Percentiles rank a stretch among this genome's conserved stretches.
Evolutionary conservation across 1,284 basidiomycete genomes (phyloP).

Genomic region (Volvariella surrecta): DNA sequence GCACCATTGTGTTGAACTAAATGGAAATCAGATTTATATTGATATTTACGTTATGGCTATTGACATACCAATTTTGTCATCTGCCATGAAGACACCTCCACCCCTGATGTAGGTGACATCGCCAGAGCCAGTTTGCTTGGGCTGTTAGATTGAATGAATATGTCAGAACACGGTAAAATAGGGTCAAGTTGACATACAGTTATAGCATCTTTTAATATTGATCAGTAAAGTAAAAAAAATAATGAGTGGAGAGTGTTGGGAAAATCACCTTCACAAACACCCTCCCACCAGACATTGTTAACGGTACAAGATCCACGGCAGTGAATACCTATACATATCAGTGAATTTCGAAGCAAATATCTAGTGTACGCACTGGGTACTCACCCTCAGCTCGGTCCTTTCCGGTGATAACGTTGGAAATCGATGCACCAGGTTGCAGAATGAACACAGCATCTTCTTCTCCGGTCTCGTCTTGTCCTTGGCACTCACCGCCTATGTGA

Average conservation of each 20-base stretch:
- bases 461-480: constrained; percentile 17
- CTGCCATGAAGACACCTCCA: constrained; percentile 17
- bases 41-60: neutral
- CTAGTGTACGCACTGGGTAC: neutral
- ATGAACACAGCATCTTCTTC: constrained; percentile 21
- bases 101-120: constrained; percentile 19
- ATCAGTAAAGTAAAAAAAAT: constrained; percentile 2
- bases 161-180: neutral
- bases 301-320: constrained; percentile 19
- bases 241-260: too few relatives aligned
- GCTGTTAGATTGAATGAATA: constrained; percentile 5
- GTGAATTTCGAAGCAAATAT: too few relatives aligned
- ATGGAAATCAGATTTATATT: neutral
- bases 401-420: constrained; percentile 20
- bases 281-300: constrained; percentile 21
- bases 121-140: constrained; percentile 19
- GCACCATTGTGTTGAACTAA: constrained; percentile 20
- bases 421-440: constrained; percentile 17
- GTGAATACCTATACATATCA: constrained; percentile 14
- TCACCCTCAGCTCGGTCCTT: constrained; percentile 18
- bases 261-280: constrained; percentile 20
- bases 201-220: constrained; percentile 10
- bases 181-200: constrained; percentile 6
- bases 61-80: constrained; percentile 17
- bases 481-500: constrained; percentile 15